A percentile compares a stretch with the other conserved stretches of the same genome.
These are phyloP conservation scores for Amanita fuliginea DNA, from an alignment of 768 basidiomycete genomes.

Conservation along the genomic window DNA sequence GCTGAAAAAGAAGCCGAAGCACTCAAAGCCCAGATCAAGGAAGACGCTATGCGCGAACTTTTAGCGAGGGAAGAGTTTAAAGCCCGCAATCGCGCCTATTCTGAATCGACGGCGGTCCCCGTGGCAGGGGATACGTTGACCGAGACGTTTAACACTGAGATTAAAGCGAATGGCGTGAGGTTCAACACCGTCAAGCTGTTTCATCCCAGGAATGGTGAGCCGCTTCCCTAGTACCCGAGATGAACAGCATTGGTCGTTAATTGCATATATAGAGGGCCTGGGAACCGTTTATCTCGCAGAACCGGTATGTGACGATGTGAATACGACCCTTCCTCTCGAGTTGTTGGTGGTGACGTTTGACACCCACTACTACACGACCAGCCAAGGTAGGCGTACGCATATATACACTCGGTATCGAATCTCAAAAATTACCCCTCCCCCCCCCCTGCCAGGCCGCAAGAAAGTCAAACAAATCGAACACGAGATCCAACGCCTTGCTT, in stretches of 20 bases:
- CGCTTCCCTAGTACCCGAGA: background rate
- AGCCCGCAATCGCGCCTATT: conserved; percentile 54
- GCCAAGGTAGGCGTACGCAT: conserved; percentile 35
- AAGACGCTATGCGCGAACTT: conserved; percentile 50
- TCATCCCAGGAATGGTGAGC: conserved; percentile 56
- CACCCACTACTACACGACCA: conserved; percentile 55
- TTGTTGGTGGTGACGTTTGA: conserved; percentile 57
- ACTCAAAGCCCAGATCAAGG: conserved; percentile 56
- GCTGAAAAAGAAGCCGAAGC: conserved; percentile 44
- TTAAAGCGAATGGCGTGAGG: conserved; percentile 44
- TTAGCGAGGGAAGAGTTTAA: conserved; percentile 35
- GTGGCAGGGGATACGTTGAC: conserved; percentile 32
- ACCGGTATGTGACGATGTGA: conserved; percentile 58
- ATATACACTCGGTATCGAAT: background rate
- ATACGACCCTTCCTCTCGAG: conserved; percentile 49
- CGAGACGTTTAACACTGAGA: conserved; percentile 48
- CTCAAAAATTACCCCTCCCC: too few species aligned
- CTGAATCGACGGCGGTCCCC: conserved; percentile 61
- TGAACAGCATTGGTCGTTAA: background rate
- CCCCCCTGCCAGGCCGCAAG: conserved; percentile 37
- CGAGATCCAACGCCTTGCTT: conserved; percentile 51
- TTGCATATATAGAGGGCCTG: conserved; percentile 34
- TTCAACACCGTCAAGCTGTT: conserved; percentile 64
- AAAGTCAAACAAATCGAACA: conserved; percentile 57
- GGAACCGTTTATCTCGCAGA: conserved; percentile 66